phyloP scores from a whole-genome alignment of 805 yeast species.

The Lipomyces spencermartinsiae region DNA sequence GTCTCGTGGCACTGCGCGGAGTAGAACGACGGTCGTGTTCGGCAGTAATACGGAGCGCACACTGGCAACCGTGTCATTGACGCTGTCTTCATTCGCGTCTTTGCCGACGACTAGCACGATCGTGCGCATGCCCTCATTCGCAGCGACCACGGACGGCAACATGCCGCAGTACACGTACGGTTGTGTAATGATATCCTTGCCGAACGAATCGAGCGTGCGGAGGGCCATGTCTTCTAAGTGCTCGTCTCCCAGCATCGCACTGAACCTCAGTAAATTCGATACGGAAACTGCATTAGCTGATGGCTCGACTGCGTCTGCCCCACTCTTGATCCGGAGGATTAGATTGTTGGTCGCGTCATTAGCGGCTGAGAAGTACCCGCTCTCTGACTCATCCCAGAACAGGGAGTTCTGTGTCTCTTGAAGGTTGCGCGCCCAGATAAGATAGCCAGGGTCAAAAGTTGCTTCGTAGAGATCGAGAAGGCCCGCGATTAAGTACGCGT shows the following conservation, averaged over 20 bases:
- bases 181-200: conserved; percentile 26
- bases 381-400: conserved; percentile 46
- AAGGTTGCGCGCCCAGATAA: conserved; percentile 44
- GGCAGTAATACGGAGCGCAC: conserved; percentile 20
- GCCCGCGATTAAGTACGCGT: conserved; percentile 47
- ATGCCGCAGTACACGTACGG: conserved; percentile 29
- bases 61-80: conserved; percentile 3
- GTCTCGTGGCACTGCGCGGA: conserved; percentile 11
- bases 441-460: conserved; percentile 41
- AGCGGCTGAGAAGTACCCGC: conserved; percentile 45
- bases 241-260: conserved; percentile 31
- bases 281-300: conserved; percentile 48
- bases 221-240: conserved; percentile 24
- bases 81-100: conserved; percentile 1
- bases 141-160: conserved; percentile 28
- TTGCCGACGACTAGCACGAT: conserved; percentile 23
- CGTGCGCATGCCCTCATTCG: conserved; percentile 26
- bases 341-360: conserved; percentile 38
- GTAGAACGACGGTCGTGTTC: conserved; percentile 21
- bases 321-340: conserved; percentile 47
- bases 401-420: conserved; percentile 45
- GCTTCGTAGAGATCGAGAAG: conserved; percentile 48
- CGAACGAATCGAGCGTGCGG: conserved; percentile 27
- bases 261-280: conserved; percentile 44
- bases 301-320: conserved; percentile 49